Evolutionary conservation across 495 filamentous ascomycete genomes (phyloP), one percentile per base, ranked within the genome.

Genomic region (Mytilinidion resinicola): DNA sequence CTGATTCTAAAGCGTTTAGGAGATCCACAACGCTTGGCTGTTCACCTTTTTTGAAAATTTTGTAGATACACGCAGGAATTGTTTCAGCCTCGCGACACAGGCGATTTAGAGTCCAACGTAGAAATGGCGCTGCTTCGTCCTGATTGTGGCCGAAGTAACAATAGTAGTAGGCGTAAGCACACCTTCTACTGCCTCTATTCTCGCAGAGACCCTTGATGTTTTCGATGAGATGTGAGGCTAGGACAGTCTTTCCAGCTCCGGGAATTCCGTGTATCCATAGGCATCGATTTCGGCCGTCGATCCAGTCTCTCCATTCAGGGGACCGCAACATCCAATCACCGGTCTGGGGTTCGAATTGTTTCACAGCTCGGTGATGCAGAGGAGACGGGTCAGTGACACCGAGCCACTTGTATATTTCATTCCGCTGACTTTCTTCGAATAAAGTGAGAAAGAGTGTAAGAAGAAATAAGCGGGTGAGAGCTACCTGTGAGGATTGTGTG

Each of bases 231-330:
- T 67, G 66, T 11, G 72, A 74, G 4, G 66, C 63, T 1, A 76
- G 60, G 6, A 76, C 63, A 19, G 73, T 72, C 51, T 77, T 77
- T 11, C 74, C 74, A 19, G 71, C 68, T 0, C 75, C 75, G 1
- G 72, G 74, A 10, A 77, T 76, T 4, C 74, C 74, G 39, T 69
- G 59, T 6, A 76, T 69, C 73, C 71, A 75, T 6, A 76, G 52
- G 38, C 58, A 71, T 14, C 46, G 46, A 41, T 9, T 20, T 25
- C 56, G 55, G 0, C n/a, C 51, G 21, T 50, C 21, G 5, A 70
- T 15, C 69, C 67, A 71, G 34, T 10, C 17, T 0, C 49, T 47
- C 67, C 67, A 70, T 34, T 64, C 59, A 0, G 41, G 21, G 3
- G 41, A 30, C 0, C 53, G 53, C 6, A 60, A 21, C 21, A 72